Base-by-base conservation (phyloP, 1,284 basidiomycete species). In the Papiliotrema fonsecae region DNA sequence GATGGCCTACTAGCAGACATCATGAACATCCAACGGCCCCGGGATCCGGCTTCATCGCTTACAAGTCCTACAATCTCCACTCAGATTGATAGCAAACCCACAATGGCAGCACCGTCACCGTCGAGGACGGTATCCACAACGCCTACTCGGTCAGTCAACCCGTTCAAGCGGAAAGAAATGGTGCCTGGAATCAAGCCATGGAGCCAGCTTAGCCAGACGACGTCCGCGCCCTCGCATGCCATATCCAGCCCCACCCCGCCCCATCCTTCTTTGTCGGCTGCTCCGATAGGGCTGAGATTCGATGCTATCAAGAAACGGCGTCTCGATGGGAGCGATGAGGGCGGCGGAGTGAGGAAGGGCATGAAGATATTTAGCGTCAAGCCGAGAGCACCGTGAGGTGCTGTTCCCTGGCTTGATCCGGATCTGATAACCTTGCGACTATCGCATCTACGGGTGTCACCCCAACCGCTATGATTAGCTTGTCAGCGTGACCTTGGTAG, bases 351-450 rank as follows among this genome's bases (percentile, higher is more conserved):
- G 4, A 5, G 34, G 14, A 35, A 22, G 24, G 38, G 38, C 14
- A 40, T 40, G 38, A 40, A 40, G 38, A 40, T 40, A 22, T 40
- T 40, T 22, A 18, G 16, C 6, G 38, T n/a, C 34, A 35, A 35
- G 34, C 34, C 16, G 34, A 35, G 6, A 5, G n/a, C n/a, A n/a
- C n/a, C n/a, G n/a, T n/a, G n/a, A n/a, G n/a, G n/a, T n/a, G n/a
- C n/a, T n/a, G n/a, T n/a, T n/a, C n/a, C n/a, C n/a, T n/a, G n/a
- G n/a, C n/a, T n/a, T n/a, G n/a, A n/a, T n/a, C n/a, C n/a, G n/a
- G n/a, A n/a, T n/a, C n/a, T n/a, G n/a, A n/a, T n/a, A n/a, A n/a
- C n/a, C n/a, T n/a, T n/a, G n/a, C n/a, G n/a, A n/a, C n/a, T n/a
- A n/a, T n/a, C n/a, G n/a, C n/a, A n/a, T n/a, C n/a, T n/a, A n/a